Conservation (phyloP, 805 yeast species). For the Suhomyces kilbournensis region DNA sequence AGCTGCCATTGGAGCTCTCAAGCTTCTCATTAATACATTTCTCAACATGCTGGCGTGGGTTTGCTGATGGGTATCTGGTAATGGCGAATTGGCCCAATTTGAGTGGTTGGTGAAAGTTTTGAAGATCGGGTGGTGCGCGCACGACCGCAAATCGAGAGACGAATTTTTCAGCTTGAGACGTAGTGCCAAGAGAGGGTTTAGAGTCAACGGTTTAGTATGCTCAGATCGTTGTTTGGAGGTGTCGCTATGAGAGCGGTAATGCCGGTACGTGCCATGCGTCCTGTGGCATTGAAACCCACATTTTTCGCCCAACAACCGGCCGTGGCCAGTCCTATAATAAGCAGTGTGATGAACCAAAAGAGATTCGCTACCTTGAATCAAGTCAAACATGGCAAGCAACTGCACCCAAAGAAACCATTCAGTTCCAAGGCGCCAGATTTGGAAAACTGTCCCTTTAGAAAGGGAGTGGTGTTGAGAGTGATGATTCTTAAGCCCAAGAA, state of each 20-base stretch:
- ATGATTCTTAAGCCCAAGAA: slow-evolving; percentile 96
- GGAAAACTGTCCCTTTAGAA: slow-evolving; percentile 76
- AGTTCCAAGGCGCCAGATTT: slow-evolving; percentile 74
- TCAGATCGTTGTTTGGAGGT: slow-evolving; percentile 16
- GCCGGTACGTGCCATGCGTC: background rate
- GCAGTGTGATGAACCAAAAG: slow-evolving; percentile 29
- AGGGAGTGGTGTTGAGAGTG: slow-evolving; percentile 91
- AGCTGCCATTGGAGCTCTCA: slow-evolving; percentile 20
- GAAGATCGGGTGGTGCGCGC: background rate
- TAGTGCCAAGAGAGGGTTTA: background rate
- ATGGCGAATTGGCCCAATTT: background rate
- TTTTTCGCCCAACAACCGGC: background rate
- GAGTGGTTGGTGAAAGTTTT: slow-evolving; percentile 1
- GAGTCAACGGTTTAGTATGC: slow-evolving; percentile 9
- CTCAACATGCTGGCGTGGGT: slow-evolving; percentile 27
- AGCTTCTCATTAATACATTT: slow-evolving; percentile 23
- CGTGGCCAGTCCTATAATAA: slow-evolving; percentile 6
- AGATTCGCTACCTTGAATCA: slow-evolving; percentile 75
- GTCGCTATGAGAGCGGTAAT: background rate
- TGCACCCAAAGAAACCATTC: slow-evolving; percentile 47
- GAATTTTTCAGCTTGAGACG: background rate
- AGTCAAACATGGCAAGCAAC: slow-evolving; percentile 62
- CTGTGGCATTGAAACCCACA: background rate
- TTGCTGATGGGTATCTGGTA: background rate
- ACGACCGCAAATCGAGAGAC: background rate